Percentiles rank a stretch among this genome's conserved stretches.
Evolutionary conservation across 2,329 filamentous ascomycete species (phyloP).

Genomic region (Fusarium sp.): DNA sequence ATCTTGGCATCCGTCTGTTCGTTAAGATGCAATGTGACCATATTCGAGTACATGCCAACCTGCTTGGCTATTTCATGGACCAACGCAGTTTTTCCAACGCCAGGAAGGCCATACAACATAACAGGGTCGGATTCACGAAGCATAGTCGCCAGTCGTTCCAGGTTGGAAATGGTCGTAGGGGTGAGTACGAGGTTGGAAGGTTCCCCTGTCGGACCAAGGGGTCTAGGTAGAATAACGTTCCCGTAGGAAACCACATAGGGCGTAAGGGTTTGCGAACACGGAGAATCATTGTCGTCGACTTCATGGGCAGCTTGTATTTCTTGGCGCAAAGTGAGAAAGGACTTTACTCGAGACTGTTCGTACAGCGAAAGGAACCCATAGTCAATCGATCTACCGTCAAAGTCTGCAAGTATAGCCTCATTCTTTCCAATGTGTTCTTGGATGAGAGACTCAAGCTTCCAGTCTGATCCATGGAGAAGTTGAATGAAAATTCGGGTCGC

Average conservation of each 20-base stretch:
- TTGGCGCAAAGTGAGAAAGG: conserved; percentile 58
- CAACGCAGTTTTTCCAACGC: conserved; percentile 90
- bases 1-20: conserved; percentile 99
- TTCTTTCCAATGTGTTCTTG: conserved; percentile 71
- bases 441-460: conserved; percentile 79
- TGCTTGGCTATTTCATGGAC: conserved; percentile 85
- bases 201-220: conserved; percentile 62
- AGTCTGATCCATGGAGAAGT: conserved; percentile 83
- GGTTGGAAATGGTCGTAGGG: conserved; percentile 77
- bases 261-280: conserved; percentile 63
- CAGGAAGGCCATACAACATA: conserved; percentile 84
- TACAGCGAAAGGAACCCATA: conserved; percentile 78
- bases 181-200: conserved; percentile 74
- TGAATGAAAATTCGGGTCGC: conserved; percentile 85
- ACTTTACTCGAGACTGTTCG: conserved; percentile 67
- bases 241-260: conserved; percentile 74
- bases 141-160: conserved; percentile 75
- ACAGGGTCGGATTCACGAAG: conserved; percentile 79
- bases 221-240: conserved; percentile 74
- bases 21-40: conserved; percentile 96
- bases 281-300: conserved; percentile 16
- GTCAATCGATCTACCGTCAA: conserved; percentile 83
- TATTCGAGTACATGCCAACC: conserved; percentile 81
- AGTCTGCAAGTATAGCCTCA: conserved; percentile 73
- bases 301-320: conserved; percentile 50